These are phyloP conservation scores for Moricandia arvensis DNA, from an alignment of 345 rosid species.

Conservation along the genomic window DNA sequence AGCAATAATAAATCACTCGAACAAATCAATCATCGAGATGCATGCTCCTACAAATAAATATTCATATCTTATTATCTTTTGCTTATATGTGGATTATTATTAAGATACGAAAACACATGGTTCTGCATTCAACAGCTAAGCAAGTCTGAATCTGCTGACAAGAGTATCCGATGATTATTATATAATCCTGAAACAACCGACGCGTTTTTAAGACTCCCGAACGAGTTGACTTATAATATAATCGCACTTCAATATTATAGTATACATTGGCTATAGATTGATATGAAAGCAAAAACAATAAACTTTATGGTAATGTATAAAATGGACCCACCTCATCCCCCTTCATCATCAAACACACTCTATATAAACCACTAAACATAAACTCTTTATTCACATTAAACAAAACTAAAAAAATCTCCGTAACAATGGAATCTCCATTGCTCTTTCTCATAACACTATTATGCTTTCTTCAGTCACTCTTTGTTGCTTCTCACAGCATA, in stretches of 20 bases:
- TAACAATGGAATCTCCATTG: slow-evolving; percentile 20
- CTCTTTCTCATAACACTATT: slow-evolving; percentile 7
- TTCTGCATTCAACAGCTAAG: slow-evolving; percentile 21
- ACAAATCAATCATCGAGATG: neutral
- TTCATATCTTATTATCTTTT: neutral
- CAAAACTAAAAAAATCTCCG: neutral
- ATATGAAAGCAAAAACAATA: neutral
- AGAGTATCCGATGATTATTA: slow-evolving; percentile 17
- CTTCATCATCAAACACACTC: neutral
- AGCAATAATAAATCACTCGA: neutral
- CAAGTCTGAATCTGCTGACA: slow-evolving; percentile 9
- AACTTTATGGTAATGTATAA: neutral
- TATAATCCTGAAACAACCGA: neutral
- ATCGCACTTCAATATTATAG: neutral
- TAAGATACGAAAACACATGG: neutral
- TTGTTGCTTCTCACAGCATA: slow-evolving; percentile 16
- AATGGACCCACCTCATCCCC: neutral
- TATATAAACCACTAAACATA: neutral
- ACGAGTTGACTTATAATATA: slow-evolving; percentile 18
- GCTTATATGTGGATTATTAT: neutral
- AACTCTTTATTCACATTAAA: neutral
- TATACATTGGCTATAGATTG: neutral
- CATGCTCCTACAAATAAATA: neutral
- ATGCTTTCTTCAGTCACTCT: slow-evolving; percentile 11
- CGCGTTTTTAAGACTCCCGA: slow-evolving; percentile 34